Evolutionary conservation across 805 yeast species (phyloP), one percentile per base, ranked within the genome.

Genomic region (Jamesozyma rosinii): DNA sequence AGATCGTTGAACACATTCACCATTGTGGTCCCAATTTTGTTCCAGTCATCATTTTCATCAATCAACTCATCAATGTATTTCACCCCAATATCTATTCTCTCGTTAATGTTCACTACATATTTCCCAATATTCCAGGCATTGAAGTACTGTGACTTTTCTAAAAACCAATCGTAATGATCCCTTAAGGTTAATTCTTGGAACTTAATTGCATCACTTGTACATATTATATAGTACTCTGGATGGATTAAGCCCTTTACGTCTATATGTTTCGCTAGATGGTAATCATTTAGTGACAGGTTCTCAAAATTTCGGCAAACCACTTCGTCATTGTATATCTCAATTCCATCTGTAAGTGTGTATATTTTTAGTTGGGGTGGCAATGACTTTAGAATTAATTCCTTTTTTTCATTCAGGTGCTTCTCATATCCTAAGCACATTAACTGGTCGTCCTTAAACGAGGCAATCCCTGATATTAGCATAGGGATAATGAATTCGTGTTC

Each of bases 81-180:
- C 5, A 77, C 53, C 2, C 95, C 97, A 31, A 77, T 68, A 32
- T 70, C 65, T 10, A 81, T 59, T 40, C 90, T 62, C 46, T 76
- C 76, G 3, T 56, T 46, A 10, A 70, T 68, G 9, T 69, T 61
- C 1, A 81, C 66, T 48, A 84, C 65, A 49, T 73, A 74, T 39
- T 70, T 75, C 45, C 92, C 75, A 55, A 86, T 77, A 34, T 72
- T 70, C 95, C 95, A 90, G 0, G 97, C 97, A 35, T 79, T 79
- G 15, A 69, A 63, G 53, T 63, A 84, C 42, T 67, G 61, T 1
- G 71, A 70, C 32, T 67, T 73, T 1, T 76, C 76, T 3, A 77
- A 45, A 45, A 70, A 81, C 96, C 97, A 90, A 3, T 76, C 66
- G 37, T 81, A 72, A 45, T 81, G 76, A 57, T 89, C 97, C 24